Base-by-base conservation (phyloP, 208 protist species). In the Trypanosoma melophagium region DNA sequence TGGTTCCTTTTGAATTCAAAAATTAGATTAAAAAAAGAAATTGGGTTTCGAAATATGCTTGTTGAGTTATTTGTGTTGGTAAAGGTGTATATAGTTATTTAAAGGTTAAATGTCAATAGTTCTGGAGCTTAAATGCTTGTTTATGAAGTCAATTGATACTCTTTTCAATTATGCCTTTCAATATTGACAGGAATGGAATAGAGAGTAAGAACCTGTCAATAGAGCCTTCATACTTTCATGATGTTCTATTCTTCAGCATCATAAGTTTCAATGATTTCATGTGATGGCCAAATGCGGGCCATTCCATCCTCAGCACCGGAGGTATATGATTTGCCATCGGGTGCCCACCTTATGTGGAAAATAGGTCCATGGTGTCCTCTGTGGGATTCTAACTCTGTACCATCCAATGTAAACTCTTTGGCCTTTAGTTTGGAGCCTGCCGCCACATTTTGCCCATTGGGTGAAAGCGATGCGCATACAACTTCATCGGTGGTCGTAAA, bases 271-370 rank as follows among this genome's bases (percentile, higher is more conserved):
- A 93, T 93, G 56, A 93, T 93, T 22, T 90, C 81, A 65, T 95
- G 90, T 38, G 89, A 92, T 10, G 92, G 92, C 92, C 92, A 97
- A 44, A 97, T 85, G 31, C 92, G 85, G 45, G 95, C 90, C 92
- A 97, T 97, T 35, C 90, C 89, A 60, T 97, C 92, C 66, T 97
- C 92, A 12, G 92, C 83, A 7, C 92, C 92, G 17, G 92, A 94
- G 9, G 92, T 83, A 67, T 90, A 96, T 28, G 89, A 88, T 65
- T 93, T 88, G 16, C 87, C 87, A 65, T 95, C 90, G 14, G 92
- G 87, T 10, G 87, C 83, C 83, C 91, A 97, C 16, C 90, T 86
- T 41, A 96, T 88, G 74, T 95, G 89, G 71, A 97, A 97, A 24
- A 97, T 83, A 7, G 92, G 92, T 10, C 92, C 92, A 66, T 97